A percentile compares a stretch with the other conserved stretches of the same genome.
phyloP scores from a whole-genome alignment of 140 eudicot genomes.

The Ambrosia hybrid region DNA sequence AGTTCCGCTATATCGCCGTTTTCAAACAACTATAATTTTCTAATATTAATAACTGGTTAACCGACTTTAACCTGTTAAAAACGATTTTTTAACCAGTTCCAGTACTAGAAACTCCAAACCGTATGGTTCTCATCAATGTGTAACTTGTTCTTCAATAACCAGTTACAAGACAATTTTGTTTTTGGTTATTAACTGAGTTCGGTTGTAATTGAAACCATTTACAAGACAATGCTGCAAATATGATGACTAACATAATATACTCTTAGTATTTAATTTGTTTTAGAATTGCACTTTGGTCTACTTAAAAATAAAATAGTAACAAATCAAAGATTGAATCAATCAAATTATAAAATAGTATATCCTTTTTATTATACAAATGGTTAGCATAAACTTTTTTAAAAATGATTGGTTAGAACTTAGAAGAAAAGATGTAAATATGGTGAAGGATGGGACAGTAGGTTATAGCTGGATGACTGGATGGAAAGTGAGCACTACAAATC shows the following conservation, averaged over 20 bases:
- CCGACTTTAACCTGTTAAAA: too few relatives aligned
- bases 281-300: neutral
- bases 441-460: constrained; percentile 17
- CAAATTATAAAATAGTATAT: neutral
- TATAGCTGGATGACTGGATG: constrained; percentile 27
- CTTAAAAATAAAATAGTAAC: neutral
- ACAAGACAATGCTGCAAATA: too few relatives aligned
- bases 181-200: too few relatives aligned
- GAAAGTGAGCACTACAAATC: constrained; percentile 17
- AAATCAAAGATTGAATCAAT: neutral
- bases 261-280: neutral
- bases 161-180: too few relatives aligned
- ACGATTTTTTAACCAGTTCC: too few relatives aligned
- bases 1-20: too few relatives aligned
- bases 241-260: neutral
- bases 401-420: constrained; percentile 1
- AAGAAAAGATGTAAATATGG: constrained; percentile 1
- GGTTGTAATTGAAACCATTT: too few relatives aligned
- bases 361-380: neutral
- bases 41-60: too few relatives aligned
- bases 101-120: too few relatives aligned
- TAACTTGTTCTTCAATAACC: too few relatives aligned
- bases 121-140: too few relatives aligned
- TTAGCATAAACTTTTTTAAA: neutral
- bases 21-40: too few relatives aligned